Evolutionary conservation across 148 eudicot species (phyloP), one percentile per base, ranked within the genome.

Genomic region (Vaccinium myrtillus): DNA sequence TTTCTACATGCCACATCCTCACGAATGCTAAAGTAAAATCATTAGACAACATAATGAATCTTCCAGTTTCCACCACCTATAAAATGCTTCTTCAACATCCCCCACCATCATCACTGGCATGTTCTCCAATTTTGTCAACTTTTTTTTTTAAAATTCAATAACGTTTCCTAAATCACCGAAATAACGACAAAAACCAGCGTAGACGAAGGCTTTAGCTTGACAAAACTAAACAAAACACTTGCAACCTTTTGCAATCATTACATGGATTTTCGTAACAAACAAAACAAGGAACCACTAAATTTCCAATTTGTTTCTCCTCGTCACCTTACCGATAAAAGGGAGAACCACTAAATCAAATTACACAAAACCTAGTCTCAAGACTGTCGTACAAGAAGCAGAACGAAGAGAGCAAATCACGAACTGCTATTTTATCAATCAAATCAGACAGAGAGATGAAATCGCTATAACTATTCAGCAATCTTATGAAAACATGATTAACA

Each of bases 391-490:
- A 25, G 43, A 63, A 82, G 75, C 77, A 54, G 81, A 27, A 39
- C 18, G 14, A 67, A 49, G 4, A 30, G 11, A 27, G 8, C 67
- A 73, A 54, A 4, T 51, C 18, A 51, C 53, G n/a, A n/a, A 19
- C 7, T 5, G 0, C 79, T 14, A 54, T 12, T 12, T 25, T 2
- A 39, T 23, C 53, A 83, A 32, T 55, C 53, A 55, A 83, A 55
- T 30, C 25, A 69, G 2, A 30, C 74, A 14, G 14, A 27, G 74
- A 13, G 1, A 69, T 13, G 74, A 69, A 30, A 69, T 27, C 18
- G 73, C 74, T 6, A 79, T 8, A 30, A 55, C 53, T 59, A 14
- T 80, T 61, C 83, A 80, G 6, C 74, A 80, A 61, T n/a, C 54
- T 48, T n/a, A 39, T 1, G 2, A 39, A 58, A 3, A 67, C 46